Percentiles rank a stretch among this genome's conserved stretches.
phyloP scores from a whole-genome alignment of 2,329 filamentous ascomycete genomes.

The Calonectria pauciramosa region DNA sequence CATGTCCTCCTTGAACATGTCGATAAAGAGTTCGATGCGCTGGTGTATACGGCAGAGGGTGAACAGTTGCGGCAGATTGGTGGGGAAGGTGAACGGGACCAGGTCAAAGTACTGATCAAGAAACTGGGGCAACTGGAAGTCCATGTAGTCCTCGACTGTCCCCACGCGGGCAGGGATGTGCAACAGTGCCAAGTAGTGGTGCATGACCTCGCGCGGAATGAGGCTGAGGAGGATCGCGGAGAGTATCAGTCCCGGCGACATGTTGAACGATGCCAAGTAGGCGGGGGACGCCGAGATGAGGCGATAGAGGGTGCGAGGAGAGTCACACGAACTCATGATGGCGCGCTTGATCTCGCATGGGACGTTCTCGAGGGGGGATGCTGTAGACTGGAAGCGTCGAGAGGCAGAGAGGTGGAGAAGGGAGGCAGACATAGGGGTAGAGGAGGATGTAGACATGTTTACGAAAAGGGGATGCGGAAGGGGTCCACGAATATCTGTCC shows the following conservation, averaged over 20 bases:
- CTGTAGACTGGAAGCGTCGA: neutral
- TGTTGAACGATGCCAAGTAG: neutral
- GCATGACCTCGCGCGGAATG: neutral
- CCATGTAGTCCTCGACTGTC: neutral
- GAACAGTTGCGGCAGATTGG: neutral
- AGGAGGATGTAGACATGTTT: too few species aligned
- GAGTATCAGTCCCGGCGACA: neutral
- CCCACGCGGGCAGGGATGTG: neutral
- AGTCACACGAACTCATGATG: neutral
- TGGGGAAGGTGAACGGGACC: neutral
- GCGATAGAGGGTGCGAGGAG: neutral
- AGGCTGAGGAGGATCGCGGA: neutral
- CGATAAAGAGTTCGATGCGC: neutral
- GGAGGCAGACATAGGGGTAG: too few species aligned
- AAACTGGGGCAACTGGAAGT: neutral
- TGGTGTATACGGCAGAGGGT: neutral
- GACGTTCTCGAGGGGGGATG: neutral
- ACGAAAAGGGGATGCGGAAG: too few species aligned
- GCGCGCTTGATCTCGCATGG: neutral
- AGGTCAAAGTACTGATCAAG: neutral
- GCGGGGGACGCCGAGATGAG: neutral
- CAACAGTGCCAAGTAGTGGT: neutral
- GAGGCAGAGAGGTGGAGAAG: neutral
- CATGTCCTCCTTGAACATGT: neutral
- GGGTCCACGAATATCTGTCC: too few species aligned